These are phyloP conservation scores for Lachnum nothofagi DNA, from an alignment of 2,329 filamentous ascomycete genomes.

Conservation along the genomic window DNA sequence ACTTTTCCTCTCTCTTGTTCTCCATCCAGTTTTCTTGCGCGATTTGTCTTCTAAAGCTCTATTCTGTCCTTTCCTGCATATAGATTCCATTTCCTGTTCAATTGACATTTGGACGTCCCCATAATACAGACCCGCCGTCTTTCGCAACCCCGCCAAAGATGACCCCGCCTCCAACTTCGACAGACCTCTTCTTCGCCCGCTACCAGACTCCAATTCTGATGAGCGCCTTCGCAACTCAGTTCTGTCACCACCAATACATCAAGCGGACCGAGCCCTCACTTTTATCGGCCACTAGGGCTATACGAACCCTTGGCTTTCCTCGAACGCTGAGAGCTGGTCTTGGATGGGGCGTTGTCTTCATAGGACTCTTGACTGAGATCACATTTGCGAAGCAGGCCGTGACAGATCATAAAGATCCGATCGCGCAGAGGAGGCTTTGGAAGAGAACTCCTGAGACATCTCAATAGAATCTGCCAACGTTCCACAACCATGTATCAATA, in stretches of 20 bases:
- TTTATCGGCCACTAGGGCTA: conserved; percentile 9
- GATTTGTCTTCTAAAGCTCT: background rate
- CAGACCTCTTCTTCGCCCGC: conserved; percentile 24
- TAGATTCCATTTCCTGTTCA: too few species aligned
- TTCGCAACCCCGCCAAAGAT: conserved; percentile 17
- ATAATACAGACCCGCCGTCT: conserved; percentile 3
- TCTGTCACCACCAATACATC: conserved; percentile 25
- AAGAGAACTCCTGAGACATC: background rate
- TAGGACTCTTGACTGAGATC: conserved; percentile 25
- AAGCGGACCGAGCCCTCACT: conserved; percentile 11
- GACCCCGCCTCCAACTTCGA: conserved; percentile 17
- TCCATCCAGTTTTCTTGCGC: too few species aligned
- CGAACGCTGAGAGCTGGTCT: conserved; percentile 24
- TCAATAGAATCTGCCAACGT: background rate
- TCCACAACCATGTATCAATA: background rate
- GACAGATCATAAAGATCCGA: conserved; percentile 22
- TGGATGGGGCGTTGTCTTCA: conserved; percentile 25
- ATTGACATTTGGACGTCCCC: too few species aligned
- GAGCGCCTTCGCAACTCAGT: conserved; percentile 21
- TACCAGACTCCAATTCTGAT: conserved; percentile 23
- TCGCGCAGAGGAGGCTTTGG: conserved; percentile 18
- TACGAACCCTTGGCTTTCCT: conserved; percentile 9
- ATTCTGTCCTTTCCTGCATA: too few species aligned
- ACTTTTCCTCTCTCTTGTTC: background rate
- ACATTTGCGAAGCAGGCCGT: conserved; percentile 23